Base-by-base conservation (phyloP, 2,329 filamentous ascomycete genomes). In the Aspergillus caelatus region DNA sequence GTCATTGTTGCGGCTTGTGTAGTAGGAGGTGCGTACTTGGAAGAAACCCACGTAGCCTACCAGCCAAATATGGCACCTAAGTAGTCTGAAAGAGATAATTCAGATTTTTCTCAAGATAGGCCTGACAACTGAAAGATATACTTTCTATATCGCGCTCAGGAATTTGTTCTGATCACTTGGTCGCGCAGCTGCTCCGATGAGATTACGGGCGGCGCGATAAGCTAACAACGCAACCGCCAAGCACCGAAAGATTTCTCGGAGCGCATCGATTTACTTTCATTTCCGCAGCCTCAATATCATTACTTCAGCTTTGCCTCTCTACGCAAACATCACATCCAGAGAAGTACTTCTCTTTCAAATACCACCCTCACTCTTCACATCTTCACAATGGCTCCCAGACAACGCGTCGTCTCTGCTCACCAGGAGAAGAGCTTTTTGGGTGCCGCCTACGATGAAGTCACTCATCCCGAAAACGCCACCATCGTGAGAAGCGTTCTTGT, bases 401-500 rank as follows among this genome's bases (percentile, higher is more conserved):
- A 84, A 78, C 80, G 88, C 66, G 73, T 84, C 66, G 75, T 81
- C 64, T 81, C 86, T 70, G 83, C 87, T 52, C 72, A 75, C 57
- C 75, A 73, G 62, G 75, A 76, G 69, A 75, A 79, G 71, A 85
- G 88, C 67, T 83, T 86, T 77, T 69, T 90, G 68, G 81, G 81
- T 70, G 82, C 82, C 62, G 82, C 86, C 68, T 91, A 90, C 78
- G 83, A 85, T 65, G 82, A 86, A 68, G 73, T 91, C 72, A 91
- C 88, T 61, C 85, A 86, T 32, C 78, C 89, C 39, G 89, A 92
- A 74, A 91, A 92, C 78, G 84, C 87, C 56, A 85, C 88, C 62
- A 85, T 91, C 62, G 89, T 91, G 64, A 85, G 87, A 71, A 91
- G 89, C 74, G 80, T 91, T 69, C 82, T 86, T 67, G 77, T 91